phyloP scores from a whole-genome alignment of 345 rosid species.

The Boechera stricta region DNA sequence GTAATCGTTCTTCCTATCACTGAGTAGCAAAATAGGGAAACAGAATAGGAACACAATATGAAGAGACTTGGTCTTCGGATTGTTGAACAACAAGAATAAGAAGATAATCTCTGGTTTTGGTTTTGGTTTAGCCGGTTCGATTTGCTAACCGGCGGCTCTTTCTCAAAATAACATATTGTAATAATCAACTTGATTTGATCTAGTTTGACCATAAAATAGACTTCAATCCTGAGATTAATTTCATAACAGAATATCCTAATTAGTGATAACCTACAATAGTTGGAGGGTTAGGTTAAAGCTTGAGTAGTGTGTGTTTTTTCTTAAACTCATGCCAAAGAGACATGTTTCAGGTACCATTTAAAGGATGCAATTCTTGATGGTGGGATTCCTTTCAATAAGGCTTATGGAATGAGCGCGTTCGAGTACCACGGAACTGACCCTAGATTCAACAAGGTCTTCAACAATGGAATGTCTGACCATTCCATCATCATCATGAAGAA shows the following conservation, averaged over 20 bases:
- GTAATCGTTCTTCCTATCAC: conserved; percentile 23
- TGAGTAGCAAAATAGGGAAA: conserved; percentile 1
- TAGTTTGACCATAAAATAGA: background rate
- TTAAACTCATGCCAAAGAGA: conserved; percentile 20
- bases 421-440: conserved; percentile 79
- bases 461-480: conserved; percentile 72
- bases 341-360: conserved; percentile 63
- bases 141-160: background rate
- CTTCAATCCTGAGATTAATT: background rate
- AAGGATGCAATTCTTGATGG: conserved; percentile 83
- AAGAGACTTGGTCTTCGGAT: conserved; percentile 6
- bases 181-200: background rate
- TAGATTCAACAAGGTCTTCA: conserved; percentile 78
- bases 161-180: background rate
- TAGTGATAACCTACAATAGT: background rate
- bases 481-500: conserved; percentile 69
- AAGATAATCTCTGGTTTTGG: background rate
- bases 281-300: background rate
- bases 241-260: background rate
- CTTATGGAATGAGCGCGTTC: conserved; percentile 75
- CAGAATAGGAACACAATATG: background rate
- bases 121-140: background rate
- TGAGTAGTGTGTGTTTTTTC: background rate
- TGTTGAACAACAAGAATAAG: background rate
- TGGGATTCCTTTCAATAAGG: conserved; percentile 82